Evolutionary conservation across 306 rosid genomes (phyloP), one percentile per base, ranked within the genome.

Genomic region (Ammopiptanthus mongolicus): DNA sequence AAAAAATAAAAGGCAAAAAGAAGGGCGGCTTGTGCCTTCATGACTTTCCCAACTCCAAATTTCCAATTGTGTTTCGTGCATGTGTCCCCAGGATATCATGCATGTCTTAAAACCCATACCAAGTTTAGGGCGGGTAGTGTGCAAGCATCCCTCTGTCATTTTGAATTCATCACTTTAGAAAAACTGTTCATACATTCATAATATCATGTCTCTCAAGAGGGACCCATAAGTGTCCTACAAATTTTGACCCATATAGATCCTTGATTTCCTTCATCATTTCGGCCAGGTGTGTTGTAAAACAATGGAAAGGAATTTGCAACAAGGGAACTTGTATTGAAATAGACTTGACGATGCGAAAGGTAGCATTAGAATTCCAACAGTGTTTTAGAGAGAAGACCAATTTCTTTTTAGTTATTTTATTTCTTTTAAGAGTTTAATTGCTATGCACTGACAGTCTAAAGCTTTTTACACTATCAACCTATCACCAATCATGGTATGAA

Each of bases 11-110:
- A 3, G n/a, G n/a, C n/a, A n/a, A n/a, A n/a, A n/a, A n/a, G n/a
- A 39, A 39, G 0, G 36, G 59, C 72, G 6, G 25, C 56, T 23
- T 23, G 55, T 25, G 57, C 9, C 57, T 3, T 66, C 50, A 73
- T 69, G 46, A 82, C 80, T 85, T 78, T 78, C 62, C 56, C 72
- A 47, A 17, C 1, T 48, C 37, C 71, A 68, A 55, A 65, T 76
- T 3, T 48, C 37, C 71, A 68, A 55, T 71, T 76, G 19, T 6
- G 6, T 62, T 60, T 76, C 21, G 21, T 18, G 14, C 42, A 37
- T 37, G 36, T 59, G 65, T 33, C 71, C 60, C 22, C 34, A 11
- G 47, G 15, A 41, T 65, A 31, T 65, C 21, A 42, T 6, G 13
- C 36, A 65, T 15, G 19, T 5, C 6, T 31, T 31, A 13, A 25